Percentiles rank a stretch among this genome's conserved stretches.
Conservation (phyloP, 2,329 filamentous ascomycete genomes). For the Pseudogymnoascus sp. region DNA sequence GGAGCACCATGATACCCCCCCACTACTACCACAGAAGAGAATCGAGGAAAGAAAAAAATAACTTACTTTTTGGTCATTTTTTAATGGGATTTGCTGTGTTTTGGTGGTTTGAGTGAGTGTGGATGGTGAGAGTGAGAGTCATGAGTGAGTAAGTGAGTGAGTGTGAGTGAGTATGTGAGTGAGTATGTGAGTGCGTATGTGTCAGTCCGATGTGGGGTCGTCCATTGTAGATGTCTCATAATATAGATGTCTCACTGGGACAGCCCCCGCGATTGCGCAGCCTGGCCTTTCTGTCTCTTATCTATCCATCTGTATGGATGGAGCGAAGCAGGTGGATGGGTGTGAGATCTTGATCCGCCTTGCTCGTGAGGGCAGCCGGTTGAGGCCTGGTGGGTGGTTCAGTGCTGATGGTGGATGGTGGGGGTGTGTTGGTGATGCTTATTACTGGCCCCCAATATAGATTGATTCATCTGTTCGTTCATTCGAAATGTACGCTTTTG, state of each 20-base stretch:
- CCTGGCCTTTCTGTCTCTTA: neutral
- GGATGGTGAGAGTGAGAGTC: neutral
- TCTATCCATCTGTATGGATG: neutral
- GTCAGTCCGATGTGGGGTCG: no score
- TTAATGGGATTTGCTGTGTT: neutral
- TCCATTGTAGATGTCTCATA: no score
- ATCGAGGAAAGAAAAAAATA: neutral
- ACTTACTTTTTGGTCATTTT: neutral
- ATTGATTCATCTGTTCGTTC: neutral
- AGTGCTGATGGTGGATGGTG: neutral
- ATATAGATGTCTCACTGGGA: neutral
- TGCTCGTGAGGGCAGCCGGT: neutral
- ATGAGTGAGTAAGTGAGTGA: neutral
- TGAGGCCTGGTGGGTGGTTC: neutral
- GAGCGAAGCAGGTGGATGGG: neutral
- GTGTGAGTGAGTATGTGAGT: neutral
- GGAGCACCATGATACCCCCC: neutral
- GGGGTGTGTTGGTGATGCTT: neutral
- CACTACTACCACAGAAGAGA: neutral
- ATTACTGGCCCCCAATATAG: neutral
- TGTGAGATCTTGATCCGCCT: neutral
- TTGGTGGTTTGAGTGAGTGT: neutral
- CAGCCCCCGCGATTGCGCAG: neutral
- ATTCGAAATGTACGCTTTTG: neutral
- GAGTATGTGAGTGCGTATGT: no score